A percentile compares a stretch with the other conserved stretches of the same genome.
These are phyloP conservation scores for Exobasidium rhododendri DNA, from an alignment of 1,284 basidiomycete species.

Conservation along the genomic window DNA sequence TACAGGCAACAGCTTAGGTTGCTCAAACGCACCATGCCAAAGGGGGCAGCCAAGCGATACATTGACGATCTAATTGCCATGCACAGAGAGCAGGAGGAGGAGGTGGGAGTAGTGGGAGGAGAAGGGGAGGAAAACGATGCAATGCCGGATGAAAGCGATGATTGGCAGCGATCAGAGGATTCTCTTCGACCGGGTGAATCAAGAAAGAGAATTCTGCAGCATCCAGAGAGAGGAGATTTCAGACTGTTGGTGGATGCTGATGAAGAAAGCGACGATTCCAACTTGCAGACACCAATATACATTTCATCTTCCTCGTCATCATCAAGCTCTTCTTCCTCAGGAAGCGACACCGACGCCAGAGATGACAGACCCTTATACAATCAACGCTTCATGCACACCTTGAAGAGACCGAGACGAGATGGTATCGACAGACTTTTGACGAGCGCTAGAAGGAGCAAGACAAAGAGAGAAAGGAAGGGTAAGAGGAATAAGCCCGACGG, in stretches of 20 bases:
- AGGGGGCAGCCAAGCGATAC: slow-evolving; percentile 43
- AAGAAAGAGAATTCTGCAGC: neutral
- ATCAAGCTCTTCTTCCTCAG: no score
- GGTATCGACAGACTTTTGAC: slow-evolving; percentile 45
- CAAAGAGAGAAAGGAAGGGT: slow-evolving; percentile 8
- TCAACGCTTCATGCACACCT: no score
- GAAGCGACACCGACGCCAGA: neutral
- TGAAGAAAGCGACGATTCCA: slow-evolving; percentile 7
- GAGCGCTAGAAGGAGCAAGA: slow-evolving; percentile 20
- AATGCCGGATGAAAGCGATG: neutral
- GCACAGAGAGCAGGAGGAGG: slow-evolving; percentile 21
- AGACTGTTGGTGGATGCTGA: slow-evolving; percentile 18
- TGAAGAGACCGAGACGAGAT: neutral
- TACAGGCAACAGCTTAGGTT: neutral
- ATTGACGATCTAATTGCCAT: slow-evolving; percentile 50
- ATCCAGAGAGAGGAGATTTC: slow-evolving; percentile 2
- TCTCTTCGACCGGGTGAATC: neutral
- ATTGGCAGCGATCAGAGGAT: neutral
- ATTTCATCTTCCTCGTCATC: no score
- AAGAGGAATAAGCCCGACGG: no score
- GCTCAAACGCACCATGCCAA: slow-evolving; percentile 51
- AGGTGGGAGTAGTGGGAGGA: no score
- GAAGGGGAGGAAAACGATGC: neutral
- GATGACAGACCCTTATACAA: no score
- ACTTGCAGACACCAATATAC: neutral